phyloP scores from a whole-genome alignment of 2,329 filamentous ascomycete species.

The Neospermospora avenae region DNA sequence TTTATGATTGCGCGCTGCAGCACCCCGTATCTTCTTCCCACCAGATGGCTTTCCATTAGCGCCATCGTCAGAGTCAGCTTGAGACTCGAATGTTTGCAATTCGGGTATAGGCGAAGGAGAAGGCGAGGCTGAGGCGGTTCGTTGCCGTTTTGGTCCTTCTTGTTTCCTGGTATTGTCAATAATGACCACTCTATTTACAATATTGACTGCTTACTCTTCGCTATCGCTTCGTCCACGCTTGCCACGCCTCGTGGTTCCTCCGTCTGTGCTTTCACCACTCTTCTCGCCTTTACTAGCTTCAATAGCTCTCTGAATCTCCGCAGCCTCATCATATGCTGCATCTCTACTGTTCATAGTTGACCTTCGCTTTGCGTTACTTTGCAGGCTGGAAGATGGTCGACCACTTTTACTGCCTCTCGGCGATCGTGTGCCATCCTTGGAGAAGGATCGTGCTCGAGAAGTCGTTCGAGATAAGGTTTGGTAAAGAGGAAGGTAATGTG shows the following conservation, averaged over 20 bases:
- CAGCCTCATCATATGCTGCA: conserved; percentile 93
- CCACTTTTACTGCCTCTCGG: conserved; percentile 55
- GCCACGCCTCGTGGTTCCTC: conserved; percentile 57
- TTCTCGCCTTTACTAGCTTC: conserved; percentile 88
- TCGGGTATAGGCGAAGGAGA: conserved; percentile 53
- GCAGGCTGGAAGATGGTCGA: conserved; percentile 43
- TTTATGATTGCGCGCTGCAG: conserved; percentile 53
- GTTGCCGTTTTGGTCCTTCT: conserved; percentile 72
- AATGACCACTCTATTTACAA: conserved; percentile 27
- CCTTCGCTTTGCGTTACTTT: conserved; percentile 62
- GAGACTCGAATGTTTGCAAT: conserved; percentile 44
- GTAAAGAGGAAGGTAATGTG: conserved; percentile 60
- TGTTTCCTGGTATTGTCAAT: conserved; percentile 54
- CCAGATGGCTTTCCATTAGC: conserved; percentile 46
- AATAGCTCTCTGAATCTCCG: conserved; percentile 81
- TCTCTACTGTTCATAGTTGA: conserved; percentile 97
- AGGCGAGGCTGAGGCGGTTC: conserved; percentile 68
- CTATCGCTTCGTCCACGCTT: conserved; percentile 89
- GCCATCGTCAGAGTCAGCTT: conserved; percentile 73
- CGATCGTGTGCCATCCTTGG: conserved; percentile 57
- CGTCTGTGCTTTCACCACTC: conserved; percentile 40
- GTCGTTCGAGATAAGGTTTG: conserved; percentile 50
- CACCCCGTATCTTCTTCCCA: conserved; percentile 58
- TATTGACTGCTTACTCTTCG: conserved; percentile 71
- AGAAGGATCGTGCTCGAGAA: conserved; percentile 62